A percentile compares a stretch with the other conserved stretches of the same genome.
Conservation (phyloP, 345 rosid species). For the Moricandia moricandioides region DNA sequence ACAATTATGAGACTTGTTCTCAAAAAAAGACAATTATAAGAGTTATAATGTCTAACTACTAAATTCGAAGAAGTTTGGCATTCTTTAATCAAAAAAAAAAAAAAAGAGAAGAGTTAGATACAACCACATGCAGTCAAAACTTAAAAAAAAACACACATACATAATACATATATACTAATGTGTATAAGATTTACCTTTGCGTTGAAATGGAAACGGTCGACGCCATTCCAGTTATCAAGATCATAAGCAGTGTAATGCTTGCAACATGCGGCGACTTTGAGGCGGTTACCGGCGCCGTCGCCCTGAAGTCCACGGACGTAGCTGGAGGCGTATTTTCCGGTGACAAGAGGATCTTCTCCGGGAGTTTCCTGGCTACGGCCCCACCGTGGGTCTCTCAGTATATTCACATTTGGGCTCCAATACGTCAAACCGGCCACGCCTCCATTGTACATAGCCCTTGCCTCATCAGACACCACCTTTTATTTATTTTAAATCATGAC, state of each 20-base stretch:
- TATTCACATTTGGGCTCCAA: conserved; percentile 85
- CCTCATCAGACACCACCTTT: conserved; percentile 78
- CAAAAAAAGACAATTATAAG: not conserved
- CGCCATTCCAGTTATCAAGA: conserved; percentile 92
- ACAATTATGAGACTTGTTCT: not conserved
- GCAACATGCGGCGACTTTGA: conserved; percentile 96
- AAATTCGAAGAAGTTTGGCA: not conserved
- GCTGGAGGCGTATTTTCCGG: conserved; percentile 68
- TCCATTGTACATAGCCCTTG: conserved; percentile 76
- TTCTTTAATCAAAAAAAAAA: not conserved
- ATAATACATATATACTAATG: not conserved
- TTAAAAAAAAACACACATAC: not conserved
- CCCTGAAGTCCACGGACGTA: conserved; percentile 85
- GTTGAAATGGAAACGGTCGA: conserved; percentile 82
- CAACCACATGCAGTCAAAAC: not conserved
- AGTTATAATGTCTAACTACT: not conserved
- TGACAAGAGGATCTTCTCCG: conserved; percentile 80
- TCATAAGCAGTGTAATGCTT: conserved; percentile 97
- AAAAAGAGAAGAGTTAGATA: not conserved
- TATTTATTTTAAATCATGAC: not conserved
- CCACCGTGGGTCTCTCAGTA: conserved; percentile 87
- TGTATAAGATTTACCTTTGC: conserved; percentile 52
- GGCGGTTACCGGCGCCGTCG: conserved; percentile 41
- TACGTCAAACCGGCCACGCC: conserved; percentile 67
- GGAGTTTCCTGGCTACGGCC: conserved; percentile 93